Evolutionary conservation across 2,329 filamentous ascomycete genomes (phyloP).

Genomic region (Aureobasidium sp.): DNA sequence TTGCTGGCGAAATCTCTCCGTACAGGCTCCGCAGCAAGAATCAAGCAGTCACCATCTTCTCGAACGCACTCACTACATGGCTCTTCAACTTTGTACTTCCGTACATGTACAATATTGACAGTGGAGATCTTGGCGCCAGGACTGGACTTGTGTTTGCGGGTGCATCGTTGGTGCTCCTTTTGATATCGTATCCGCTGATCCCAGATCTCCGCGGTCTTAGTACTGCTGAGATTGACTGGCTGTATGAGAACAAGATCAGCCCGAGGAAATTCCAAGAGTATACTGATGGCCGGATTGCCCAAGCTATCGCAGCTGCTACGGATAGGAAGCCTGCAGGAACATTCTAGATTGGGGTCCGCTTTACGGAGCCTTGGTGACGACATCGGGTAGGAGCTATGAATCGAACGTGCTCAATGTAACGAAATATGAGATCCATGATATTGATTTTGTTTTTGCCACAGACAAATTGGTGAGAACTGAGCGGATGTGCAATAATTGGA

Average conservation of each 20-base stretch:
- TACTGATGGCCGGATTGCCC: neutral
- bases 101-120: slow-evolving; percentile 45
- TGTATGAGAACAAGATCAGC: neutral
- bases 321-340: neutral
- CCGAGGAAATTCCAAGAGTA: neutral
- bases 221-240: neutral
- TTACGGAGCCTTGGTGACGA: no score
- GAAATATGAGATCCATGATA: no score
- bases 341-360: no score
- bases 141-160: slow-evolving; percentile 29
- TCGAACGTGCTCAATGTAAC: no score
- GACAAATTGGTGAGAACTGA: no score
- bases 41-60: slow-evolving; percentile 28
- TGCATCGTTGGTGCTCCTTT: neutral
- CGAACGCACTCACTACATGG: slow-evolving; percentile 35
- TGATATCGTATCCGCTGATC: neutral
- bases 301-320: neutral
- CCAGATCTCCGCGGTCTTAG: neutral
- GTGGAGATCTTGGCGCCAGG: slow-evolving; percentile 36
- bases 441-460: no score
- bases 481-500: no score
- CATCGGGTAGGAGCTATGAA: no score
- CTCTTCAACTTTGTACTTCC: slow-evolving; percentile 43
- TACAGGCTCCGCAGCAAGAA: slow-evolving; percentile 37
- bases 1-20: slow-evolving; percentile 39